Percentiles rank a stretch among this genome's conserved stretches.
Evolutionary conservation across 805 yeast species (phyloP).

Genomic region (Myxozyma nipponensis): DNA sequence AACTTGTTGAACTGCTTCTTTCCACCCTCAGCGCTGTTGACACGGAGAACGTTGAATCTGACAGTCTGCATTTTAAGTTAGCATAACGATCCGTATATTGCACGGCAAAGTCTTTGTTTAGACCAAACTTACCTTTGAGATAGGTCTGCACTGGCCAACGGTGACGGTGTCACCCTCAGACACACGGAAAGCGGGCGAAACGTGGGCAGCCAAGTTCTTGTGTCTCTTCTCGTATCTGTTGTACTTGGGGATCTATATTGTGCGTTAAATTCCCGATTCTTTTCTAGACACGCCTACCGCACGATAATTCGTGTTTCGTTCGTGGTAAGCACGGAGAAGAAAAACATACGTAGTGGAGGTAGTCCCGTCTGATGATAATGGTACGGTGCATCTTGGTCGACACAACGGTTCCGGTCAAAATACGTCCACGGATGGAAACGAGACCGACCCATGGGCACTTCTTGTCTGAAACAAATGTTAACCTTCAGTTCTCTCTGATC

Average conservation of each 20-base stretch:
- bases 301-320: not conserved
- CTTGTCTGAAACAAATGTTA: slow-evolving; percentile 48
- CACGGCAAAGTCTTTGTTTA: not conserved
- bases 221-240: slow-evolving; percentile 99
- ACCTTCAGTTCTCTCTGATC: not conserved
- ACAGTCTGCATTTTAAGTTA: slow-evolving; percentile 54
- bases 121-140: slow-evolving; percentile 57
- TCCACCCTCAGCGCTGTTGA: slow-evolving; percentile 75
- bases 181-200: slow-evolving; percentile 99
- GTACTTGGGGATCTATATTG: slow-evolving; percentile 80
- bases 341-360: slow-evolving; percentile 83
- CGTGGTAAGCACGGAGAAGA: too few species aligned
- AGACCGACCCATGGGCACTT: slow-evolving; percentile 99
- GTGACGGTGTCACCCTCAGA: slow-evolving; percentile 98
- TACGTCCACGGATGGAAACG: slow-evolving; percentile 98
- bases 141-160: slow-evolving; percentile 99
- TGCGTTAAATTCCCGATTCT: not conserved
- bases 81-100: not conserved
- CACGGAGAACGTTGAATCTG: slow-evolving; percentile 98
- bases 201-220: slow-evolving; percentile 99
- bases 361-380: slow-evolving; percentile 98
- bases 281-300: not conserved
- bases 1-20: slow-evolving; percentile 96
- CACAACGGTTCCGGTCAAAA: slow-evolving; percentile 98
- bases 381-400: slow-evolving; percentile 99